Evolutionary conservation across 192 early-diverging fungal genomes (phyloP), one percentile per base, ranked within the genome.

Genomic region (Backusella westeae): DNA sequence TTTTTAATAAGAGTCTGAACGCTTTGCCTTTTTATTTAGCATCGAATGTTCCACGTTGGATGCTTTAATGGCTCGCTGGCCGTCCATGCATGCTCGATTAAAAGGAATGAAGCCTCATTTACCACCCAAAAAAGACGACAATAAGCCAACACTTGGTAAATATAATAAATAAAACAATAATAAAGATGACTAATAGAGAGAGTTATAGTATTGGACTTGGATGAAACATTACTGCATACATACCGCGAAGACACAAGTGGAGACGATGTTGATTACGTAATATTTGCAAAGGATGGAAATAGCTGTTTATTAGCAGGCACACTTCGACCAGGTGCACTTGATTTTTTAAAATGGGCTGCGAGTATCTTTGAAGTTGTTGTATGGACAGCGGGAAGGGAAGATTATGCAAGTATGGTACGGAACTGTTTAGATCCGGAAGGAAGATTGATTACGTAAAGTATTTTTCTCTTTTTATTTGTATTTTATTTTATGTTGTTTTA

Each of bases 221-320:
- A 82, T 59, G 81, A 82, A 56, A 82, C 81, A 14, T 53, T 82
- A n/a, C 26, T 82, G 41, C 77, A 82, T 76, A 78, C 81, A 7
- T 82, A 82, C 41, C 74, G 74, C 12, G 75, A 71, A 26, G 69
- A 74, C 17, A 71, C 53, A 35, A 26, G 49, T n/a, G 70, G 68
- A 12, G 14, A 75, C 21, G 74, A 80, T 35, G 67, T 71, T 3
- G 81, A 82, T 72, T 82, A 78, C 49, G 70, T 76, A 9, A 67
- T 82, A 14, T 81, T 74, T 63, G 80, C 71, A 41, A 77, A 75
- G 29, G 80, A 81, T 63, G 67, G 67, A 35, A 53, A 35, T 2
- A 81, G 67, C 46, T 73, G 75, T 12, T 34, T 76, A 23, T 72
- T 78, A 39, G 80, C 80, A 14, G 81, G 81, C 4, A 78, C 67